Evolutionary conservation across 495 filamentous ascomycete genomes (phyloP).

Genomic region (Aspergillus ellipticus): DNA sequence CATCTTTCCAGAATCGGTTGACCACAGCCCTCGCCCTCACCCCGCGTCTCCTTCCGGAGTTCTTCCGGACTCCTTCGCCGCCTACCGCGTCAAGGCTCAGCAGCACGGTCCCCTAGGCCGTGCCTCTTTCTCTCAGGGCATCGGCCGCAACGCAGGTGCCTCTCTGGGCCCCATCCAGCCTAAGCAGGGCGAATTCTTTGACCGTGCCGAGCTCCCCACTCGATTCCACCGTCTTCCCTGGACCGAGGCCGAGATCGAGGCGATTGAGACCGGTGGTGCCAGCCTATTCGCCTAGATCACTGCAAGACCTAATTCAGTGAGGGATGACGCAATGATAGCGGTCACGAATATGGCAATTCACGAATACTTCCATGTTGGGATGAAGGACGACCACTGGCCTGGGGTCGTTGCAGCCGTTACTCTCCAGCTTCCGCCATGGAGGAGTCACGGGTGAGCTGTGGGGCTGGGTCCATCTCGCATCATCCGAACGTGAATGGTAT

Average conservation of each 20-base stretch:
- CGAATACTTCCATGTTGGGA: conserved; percentile 9
- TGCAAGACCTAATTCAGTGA: conserved; percentile 1
- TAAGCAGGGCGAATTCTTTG: conserved; percentile 73
- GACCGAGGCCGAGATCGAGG: conserved; percentile 84
- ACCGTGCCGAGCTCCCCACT: conserved; percentile 79
- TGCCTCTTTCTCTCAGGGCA: conserved; percentile 41
- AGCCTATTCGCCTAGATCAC: conserved; percentile 52
- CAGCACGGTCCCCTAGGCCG: conserved; percentile 82
- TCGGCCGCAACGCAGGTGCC: conserved; percentile 63
- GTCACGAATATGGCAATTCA: conserved; percentile 8
- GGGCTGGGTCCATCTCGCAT: not conserved
- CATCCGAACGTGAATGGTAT: not conserved
- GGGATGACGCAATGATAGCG: conserved; percentile 18
- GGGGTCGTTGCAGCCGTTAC: not conserved
- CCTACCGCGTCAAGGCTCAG: conserved; percentile 87
- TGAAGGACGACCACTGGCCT: not conserved
- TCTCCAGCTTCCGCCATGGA: conserved; percentile 1
- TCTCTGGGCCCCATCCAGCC: conserved; percentile 69
- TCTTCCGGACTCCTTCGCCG: conserved; percentile 75
- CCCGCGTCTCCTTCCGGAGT: conserved; percentile 58
- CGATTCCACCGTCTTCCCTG: conserved; percentile 74
- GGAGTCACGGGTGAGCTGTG: conserved; percentile 1
- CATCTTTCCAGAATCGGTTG: conserved; percentile 53
- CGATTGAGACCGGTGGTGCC: conserved; percentile 88
- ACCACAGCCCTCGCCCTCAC: conserved; percentile 65